Conservation (phyloP, 2,329 filamentous ascomycete genomes). For the Pyrenochaeta sp. region DNA sequence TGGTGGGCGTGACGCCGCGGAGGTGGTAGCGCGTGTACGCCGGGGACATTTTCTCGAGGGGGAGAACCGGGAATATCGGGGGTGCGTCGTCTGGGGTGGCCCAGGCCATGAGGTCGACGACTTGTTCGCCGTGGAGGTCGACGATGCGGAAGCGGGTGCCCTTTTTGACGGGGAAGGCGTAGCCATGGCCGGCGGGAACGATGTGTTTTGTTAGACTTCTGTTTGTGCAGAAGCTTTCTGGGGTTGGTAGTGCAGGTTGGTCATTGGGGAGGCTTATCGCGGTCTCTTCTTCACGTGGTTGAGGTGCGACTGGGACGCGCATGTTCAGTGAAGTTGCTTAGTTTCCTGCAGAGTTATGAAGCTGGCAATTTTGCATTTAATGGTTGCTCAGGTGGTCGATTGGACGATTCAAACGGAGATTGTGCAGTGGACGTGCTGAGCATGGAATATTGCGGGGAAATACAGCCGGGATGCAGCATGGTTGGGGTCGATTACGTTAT, state of each 20-base stretch:
- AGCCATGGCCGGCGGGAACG: conserved; percentile 18
- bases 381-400: too few relatives aligned
- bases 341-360: not conserved
- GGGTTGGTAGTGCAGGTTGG: not conserved
- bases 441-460: not conserved
- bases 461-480: not conserved
- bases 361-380: too few relatives aligned
- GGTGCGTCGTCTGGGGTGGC: conserved; percentile 3
- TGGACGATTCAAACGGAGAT: too few relatives aligned
- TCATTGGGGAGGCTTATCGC: not conserved
- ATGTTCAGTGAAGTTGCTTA: not conserved
- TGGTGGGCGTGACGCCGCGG: conserved; percentile 41
- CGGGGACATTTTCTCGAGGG: conserved; percentile 47
- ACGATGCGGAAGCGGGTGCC: conserved; percentile 49
- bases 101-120: conserved; percentile 52
- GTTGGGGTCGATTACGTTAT: conserved; percentile 3
- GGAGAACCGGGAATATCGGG: not conserved
- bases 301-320: not conserved
- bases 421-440: not conserved
- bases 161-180: conserved; percentile 45
- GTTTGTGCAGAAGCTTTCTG: not conserved
- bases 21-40: conserved; percentile 50
- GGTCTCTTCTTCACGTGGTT: not conserved
- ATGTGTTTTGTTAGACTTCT: not conserved
- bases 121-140: conserved; percentile 50